These are phyloP conservation scores for Sapria himalayana DNA, from an alignment of 345 rosid genomes.

Conservation along the genomic window DNA sequence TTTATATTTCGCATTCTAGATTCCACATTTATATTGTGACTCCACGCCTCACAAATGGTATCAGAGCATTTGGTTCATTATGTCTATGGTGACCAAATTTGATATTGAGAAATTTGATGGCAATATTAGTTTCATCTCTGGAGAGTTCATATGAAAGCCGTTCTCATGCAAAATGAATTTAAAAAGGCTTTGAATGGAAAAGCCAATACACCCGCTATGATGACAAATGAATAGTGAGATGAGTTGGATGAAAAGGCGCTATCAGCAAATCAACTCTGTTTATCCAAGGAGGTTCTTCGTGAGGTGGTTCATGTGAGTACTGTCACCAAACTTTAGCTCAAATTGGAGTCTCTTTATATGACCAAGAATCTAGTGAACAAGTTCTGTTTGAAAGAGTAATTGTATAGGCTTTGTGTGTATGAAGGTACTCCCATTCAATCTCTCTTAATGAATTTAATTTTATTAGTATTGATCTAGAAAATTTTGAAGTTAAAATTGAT, in stretches of 20 bases:
- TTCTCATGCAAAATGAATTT: background rate
- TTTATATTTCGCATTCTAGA: too few relatives aligned
- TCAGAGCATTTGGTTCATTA: too few relatives aligned
- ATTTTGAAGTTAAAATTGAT: background rate
- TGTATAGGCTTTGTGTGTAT: background rate
- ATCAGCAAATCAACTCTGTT: background rate
- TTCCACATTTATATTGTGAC: too few relatives aligned
- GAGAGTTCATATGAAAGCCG: background rate
- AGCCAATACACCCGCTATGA: background rate
- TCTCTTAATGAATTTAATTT: background rate
- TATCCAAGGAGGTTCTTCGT: background rate
- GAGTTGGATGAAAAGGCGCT: background rate
- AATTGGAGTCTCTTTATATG: background rate
- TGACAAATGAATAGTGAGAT: background rate
- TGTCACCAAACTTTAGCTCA: background rate
- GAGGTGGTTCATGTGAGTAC: background rate
- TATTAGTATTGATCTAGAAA: background rate
- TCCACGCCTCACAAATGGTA: too few relatives aligned
- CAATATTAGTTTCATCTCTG: background rate
- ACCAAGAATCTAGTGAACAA: background rate
- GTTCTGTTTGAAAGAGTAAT: background rate
- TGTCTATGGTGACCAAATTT: background rate
- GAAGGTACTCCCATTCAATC: too few relatives aligned
- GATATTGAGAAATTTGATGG: conserved; percentile 3
- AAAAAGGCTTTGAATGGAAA: background rate